phyloP scores from a whole-genome alignment of 2,329 filamentous ascomycete species.

The Phoma sp. region DNA sequence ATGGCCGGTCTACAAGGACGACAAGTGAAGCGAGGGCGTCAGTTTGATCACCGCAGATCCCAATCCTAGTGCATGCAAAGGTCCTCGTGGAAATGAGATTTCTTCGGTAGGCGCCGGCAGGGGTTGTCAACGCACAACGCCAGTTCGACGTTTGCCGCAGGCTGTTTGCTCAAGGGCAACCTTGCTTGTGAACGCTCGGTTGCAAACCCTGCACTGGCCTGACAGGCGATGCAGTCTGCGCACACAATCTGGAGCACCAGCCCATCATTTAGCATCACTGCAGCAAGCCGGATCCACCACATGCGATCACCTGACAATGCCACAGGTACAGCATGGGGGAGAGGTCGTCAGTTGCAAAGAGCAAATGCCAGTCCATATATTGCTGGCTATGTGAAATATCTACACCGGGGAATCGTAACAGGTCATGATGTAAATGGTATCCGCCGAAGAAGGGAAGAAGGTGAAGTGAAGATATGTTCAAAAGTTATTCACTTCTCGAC shows the following conservation, averaged over 20 bases:
- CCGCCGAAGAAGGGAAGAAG: slow-evolving; percentile 14
- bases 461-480: slow-evolving; percentile 3
- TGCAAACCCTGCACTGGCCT: neutral
- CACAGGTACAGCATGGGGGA: neutral
- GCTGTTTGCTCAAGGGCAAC: slow-evolving; percentile 1
- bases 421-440: slow-evolving; percentile 16
- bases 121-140: slow-evolving; percentile 5
- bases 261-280: neutral
- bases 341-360: neutral
- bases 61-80: slow-evolving; percentile 6
- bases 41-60: slow-evolving; percentile 18
- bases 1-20: slow-evolving; percentile 4
- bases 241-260: neutral
- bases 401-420: slow-evolving; percentile 12
- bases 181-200: slow-evolving; percentile 4
- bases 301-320: neutral
- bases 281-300: neutral
- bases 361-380: slow-evolving; percentile 4
- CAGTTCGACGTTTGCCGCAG: slow-evolving; percentile 1
- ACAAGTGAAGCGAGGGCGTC: slow-evolving; percentile 11
- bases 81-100: slow-evolving; percentile 15
- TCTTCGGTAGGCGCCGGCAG: slow-evolving; percentile 12
- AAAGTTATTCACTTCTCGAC: neutral
- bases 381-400: slow-evolving; percentile 13
- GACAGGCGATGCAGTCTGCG: slow-evolving; percentile 3